Evolutionary conservation across 2,329 filamentous ascomycete genomes (phyloP).

Genomic region (Fusarium nematophilum): DNA sequence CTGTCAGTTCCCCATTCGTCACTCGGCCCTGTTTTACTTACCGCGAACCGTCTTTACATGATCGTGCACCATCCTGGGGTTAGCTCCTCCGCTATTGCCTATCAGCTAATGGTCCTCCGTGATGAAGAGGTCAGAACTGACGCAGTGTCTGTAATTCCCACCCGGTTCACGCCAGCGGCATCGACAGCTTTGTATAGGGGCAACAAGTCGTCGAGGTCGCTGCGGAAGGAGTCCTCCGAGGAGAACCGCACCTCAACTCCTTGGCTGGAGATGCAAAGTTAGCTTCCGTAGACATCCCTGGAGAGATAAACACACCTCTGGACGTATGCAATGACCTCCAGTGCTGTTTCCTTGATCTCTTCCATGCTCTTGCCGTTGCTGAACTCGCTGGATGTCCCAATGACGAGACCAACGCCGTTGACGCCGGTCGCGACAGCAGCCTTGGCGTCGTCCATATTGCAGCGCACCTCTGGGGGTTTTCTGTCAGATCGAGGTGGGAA

Average conservation of each 20-base stretch:
- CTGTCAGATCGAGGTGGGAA: neutral
- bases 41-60: too few relatives aligned
- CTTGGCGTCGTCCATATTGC: conserved; percentile 62
- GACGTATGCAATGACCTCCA: conserved; percentile 87
- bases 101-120: too few relatives aligned
- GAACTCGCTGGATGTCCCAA: conserved; percentile 75
- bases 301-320: conserved; percentile 72
- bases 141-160: conserved; percentile 94
- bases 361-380: conserved; percentile 84
- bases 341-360: conserved; percentile 77
- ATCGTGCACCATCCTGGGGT: too few relatives aligned
- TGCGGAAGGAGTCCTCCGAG: conserved; percentile 81
- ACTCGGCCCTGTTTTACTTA: too few relatives aligned
- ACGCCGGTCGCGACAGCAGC: conserved; percentile 82
- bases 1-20: too few relatives aligned
- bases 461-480: neutral
- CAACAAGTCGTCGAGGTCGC: conserved; percentile 82
- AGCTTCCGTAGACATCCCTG: conserved; percentile 45
- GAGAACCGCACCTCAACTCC: conserved; percentile 59
- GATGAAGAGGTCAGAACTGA: too few relatives aligned
- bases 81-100: too few relatives aligned
- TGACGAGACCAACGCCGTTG: conserved; percentile 81
- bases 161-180: conserved; percentile 83
- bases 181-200: conserved; percentile 85
- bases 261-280: conserved; percentile 31